Conservation (phyloP, 2,329 filamentous ascomycete species). For the Cyphellophora attinorum region DNA sequence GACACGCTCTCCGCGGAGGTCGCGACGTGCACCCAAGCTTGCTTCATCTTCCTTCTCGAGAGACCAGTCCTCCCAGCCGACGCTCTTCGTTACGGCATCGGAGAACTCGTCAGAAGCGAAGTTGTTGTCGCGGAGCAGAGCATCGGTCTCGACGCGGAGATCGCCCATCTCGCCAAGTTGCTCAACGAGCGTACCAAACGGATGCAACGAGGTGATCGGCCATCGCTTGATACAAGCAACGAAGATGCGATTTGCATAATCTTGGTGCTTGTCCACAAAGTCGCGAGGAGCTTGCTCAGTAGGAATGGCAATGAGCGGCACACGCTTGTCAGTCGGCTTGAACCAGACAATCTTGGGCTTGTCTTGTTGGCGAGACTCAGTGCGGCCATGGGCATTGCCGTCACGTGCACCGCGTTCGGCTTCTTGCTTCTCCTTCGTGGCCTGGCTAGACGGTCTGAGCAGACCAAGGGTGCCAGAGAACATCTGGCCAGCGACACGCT, state of each 20-base stretch:
- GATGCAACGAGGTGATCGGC: constrained; percentile 98
- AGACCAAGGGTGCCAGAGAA: constrained; percentile 94
- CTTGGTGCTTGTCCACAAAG: constrained; percentile 97
- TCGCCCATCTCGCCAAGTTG: constrained; percentile 96
- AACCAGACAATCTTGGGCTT: constrained; percentile 99
- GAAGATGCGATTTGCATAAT: constrained; percentile 95
- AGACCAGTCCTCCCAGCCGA: constrained; percentile 87
- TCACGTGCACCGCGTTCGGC: constrained; percentile 89
- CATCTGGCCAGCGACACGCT: constrained; percentile 96
- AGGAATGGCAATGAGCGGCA: constrained; percentile 93
- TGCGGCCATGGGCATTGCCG: constrained; percentile 61
- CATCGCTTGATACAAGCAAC: constrained; percentile 98
- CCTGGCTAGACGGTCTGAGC: constrained; percentile 90
- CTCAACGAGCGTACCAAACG: constrained; percentile 94
- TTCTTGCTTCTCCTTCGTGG: constrained; percentile 98
- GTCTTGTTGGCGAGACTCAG: constrained; percentile 78
- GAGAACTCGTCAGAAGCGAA: constrained; percentile 97
- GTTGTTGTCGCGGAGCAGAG: constrained; percentile 94
- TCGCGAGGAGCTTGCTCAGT: constrained; percentile 95
- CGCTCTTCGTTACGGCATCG: constrained; percentile 86
- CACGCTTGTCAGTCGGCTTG: constrained; percentile 98
- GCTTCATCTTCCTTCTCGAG: constrained; percentile 73
- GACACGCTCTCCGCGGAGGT: constrained; percentile 78
- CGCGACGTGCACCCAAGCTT: constrained; percentile 63
- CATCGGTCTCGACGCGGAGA: constrained; percentile 94